phyloP scores from a whole-genome alignment of 768 basidiomycete genomes.

The Mycena galericulata region DNA sequence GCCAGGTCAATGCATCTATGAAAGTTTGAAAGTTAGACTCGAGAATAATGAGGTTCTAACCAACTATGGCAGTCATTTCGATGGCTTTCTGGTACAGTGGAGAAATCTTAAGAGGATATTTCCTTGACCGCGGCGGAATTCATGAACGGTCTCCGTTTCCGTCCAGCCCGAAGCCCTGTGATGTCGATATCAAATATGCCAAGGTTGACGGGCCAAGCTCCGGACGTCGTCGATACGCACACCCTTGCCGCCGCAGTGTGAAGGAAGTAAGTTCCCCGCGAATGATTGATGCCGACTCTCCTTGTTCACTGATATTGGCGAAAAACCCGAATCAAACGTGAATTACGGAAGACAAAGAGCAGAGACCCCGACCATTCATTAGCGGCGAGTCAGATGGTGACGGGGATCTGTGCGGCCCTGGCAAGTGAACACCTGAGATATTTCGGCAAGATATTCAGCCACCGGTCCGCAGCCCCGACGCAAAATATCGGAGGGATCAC shows the following conservation, averaged over 20 bases:
- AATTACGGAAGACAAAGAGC: not conserved
- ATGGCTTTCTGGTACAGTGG: not conserved
- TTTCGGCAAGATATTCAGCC: not conserved
- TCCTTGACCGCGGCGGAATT: conserved; percentile 24
- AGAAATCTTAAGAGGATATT: not conserved
- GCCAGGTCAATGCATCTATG: not conserved
- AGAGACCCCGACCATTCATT: not conserved
- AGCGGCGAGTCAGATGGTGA: conserved; percentile 17
- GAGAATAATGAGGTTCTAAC: too few species aligned
- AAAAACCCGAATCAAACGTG: conserved; percentile 7
- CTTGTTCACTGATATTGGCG: conserved; percentile 14
- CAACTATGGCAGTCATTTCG: too few species aligned
- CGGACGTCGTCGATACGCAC: conserved; percentile 16
- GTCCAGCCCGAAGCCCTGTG: conserved; percentile 5
- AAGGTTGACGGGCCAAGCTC: conserved; percentile 22
- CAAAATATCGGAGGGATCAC: not conserved
- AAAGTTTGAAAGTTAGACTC: conserved; percentile 6
- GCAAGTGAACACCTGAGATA: conserved; percentile 11
- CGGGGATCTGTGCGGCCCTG: conserved; percentile 22
- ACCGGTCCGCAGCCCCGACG: conserved; percentile 23
- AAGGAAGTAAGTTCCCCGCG: conserved; percentile 20
- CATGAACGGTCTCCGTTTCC: conserved; percentile 8
- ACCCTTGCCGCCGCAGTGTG: conserved; percentile 14
- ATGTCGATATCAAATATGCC: conserved; percentile 22
- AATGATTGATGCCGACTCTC: conserved; percentile 11